Conservation (phyloP, 257 asterid species). For the Schizonepeta tenuifolia region DNA sequence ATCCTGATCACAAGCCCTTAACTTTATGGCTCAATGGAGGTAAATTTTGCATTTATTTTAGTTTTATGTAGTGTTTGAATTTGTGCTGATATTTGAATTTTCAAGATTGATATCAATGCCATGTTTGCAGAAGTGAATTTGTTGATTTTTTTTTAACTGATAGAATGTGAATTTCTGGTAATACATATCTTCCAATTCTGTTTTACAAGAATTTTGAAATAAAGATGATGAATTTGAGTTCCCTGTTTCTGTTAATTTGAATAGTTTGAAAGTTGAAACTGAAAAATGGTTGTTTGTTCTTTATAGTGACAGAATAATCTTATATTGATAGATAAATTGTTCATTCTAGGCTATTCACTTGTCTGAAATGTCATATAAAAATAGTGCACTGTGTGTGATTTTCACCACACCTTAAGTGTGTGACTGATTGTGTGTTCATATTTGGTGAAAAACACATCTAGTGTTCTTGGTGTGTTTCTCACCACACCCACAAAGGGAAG, state of each 20-base stretch:
- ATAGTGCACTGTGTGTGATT: not conserved
- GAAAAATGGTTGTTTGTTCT: not conserved
- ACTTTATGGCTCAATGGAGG: conserved; percentile 99
- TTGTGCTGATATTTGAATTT: not conserved
- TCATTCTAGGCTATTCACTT: not conserved
- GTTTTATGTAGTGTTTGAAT: not conserved
- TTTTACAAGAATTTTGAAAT: not conserved
- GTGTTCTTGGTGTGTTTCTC: not conserved
- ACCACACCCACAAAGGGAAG: not conserved
- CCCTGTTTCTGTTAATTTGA: not conserved
- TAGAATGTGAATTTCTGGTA: not conserved
- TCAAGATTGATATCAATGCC: not conserved
- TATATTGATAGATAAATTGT: not conserved
- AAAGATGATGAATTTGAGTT: conserved; percentile 3
- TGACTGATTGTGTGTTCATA: not conserved
- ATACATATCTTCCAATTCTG: not conserved
- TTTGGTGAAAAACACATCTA: conserved; percentile 3
- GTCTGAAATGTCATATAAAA: not conserved
- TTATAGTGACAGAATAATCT: not conserved
- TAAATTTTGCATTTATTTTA: conserved; percentile 16
- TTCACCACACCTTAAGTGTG: not conserved
- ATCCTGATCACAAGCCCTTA: conserved; percentile 76
- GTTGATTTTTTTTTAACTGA: not conserved
- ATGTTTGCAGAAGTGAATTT: conserved; percentile 1
- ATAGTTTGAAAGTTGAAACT: not conserved